Evolutionary conservation across 306 rosid species (phyloP).

Genomic region (Nissolia schottii): DNA sequence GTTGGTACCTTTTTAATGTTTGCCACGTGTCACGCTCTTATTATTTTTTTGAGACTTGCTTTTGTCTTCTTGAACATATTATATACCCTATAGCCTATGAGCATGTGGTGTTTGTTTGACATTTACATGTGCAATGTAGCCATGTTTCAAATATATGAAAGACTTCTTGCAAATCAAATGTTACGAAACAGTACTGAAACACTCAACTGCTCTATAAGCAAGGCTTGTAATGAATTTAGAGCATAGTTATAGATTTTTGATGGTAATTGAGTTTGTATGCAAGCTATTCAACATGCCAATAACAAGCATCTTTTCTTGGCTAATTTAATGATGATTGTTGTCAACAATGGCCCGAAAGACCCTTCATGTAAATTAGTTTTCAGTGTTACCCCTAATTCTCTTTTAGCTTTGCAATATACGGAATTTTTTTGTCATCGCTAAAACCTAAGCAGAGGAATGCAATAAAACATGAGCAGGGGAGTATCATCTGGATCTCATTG

Average conservation of each 20-base stretch:
- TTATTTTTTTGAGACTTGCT: not conserved
- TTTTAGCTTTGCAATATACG: not conserved
- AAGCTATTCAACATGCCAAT: not conserved
- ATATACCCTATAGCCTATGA: too few relatives aligned
- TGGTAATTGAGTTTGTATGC: not conserved
- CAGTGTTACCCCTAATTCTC: not conserved
- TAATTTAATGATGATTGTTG: too few relatives aligned
- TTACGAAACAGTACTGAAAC: too few relatives aligned
- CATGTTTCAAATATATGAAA: not conserved
- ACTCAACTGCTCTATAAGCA: not conserved
- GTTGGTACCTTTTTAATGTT: not conserved
- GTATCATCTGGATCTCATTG: constrained; percentile 79
- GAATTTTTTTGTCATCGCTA: not conserved
- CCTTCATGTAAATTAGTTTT: not conserved
- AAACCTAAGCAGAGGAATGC: not conserved
- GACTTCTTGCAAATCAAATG: not conserved
- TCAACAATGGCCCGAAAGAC: not conserved
- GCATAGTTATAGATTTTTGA: not conserved
- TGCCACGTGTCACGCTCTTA: not conserved
- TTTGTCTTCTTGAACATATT: not conserved
- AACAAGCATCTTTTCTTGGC: not conserved
- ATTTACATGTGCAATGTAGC: not conserved
- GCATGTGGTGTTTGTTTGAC: not conserved
- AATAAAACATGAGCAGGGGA: constrained; percentile 38
- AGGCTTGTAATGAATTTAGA: not conserved